A percentile compares a stretch with the other conserved stretches of the same genome.
phyloP scores from a whole-genome alignment of 108 stramenopile species.

The Fistulifera solaris region DNA sequence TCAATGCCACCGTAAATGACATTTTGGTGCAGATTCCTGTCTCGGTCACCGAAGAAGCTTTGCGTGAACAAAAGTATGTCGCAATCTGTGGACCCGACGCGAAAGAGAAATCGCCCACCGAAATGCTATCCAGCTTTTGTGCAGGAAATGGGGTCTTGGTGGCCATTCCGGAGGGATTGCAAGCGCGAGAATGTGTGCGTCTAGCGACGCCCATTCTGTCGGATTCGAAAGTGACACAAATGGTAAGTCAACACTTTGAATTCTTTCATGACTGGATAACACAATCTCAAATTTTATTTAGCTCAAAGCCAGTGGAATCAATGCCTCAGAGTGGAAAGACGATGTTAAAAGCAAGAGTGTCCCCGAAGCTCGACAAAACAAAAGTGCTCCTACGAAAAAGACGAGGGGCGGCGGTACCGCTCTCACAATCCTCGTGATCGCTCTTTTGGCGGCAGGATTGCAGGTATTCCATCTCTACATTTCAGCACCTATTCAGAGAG shows the following conservation, averaged over 20 bases:
- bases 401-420: background rate
- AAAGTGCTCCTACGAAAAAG: background rate
- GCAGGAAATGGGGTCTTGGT: slow-evolving; percentile 50
- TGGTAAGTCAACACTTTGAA: slow-evolving; percentile 63
- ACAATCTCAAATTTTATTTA: slow-evolving; percentile 1
- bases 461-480: slow-evolving; percentile 17
- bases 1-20: slow-evolving; percentile 50
- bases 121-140: slow-evolving; percentile 38
- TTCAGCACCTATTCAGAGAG: slow-evolving; percentile 21
- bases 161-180: slow-evolving; percentile 51
- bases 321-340: slow-evolving; percentile 13
- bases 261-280: background rate
- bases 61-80: slow-evolving; percentile 38
- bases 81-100: slow-evolving; percentile 25
- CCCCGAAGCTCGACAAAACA: background rate
- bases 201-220: slow-evolving; percentile 61
- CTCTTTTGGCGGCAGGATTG: slow-evolving; percentile 11
- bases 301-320: slow-evolving; percentile 19
- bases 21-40: slow-evolving; percentile 55
- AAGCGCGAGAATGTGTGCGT: slow-evolving; percentile 29
- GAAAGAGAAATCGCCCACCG: slow-evolving; percentile 4
- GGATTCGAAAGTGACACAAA: slow-evolving; percentile 56
- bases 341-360: slow-evolving; percentile 7
- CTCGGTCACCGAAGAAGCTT: slow-evolving; percentile 51
- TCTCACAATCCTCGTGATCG: background rate